Percentiles rank a stretch among this genome's conserved stretches.
Conservation (phyloP, 129 eudicot genomes). For the Tagetes patula region DNA sequence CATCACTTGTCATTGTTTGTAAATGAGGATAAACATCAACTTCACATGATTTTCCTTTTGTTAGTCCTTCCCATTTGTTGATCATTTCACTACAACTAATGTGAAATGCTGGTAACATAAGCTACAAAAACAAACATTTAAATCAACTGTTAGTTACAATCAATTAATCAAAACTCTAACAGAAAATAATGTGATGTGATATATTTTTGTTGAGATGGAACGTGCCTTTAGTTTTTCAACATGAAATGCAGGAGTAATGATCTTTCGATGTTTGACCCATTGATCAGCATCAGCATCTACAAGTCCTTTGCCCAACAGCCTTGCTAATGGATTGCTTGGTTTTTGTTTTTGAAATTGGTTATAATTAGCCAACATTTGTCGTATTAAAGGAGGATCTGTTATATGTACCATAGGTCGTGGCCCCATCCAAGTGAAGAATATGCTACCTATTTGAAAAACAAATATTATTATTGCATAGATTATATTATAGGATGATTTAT, state of each 20-base stretch:
- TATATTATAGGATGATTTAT: no score
- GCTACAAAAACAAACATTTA: constrained; percentile 3
- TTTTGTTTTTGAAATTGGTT: constrained; percentile 19
- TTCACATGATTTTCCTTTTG: constrained; percentile 16
- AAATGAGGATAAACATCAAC: constrained; percentile 25
- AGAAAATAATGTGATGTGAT: no score
- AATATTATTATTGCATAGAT: neutral
- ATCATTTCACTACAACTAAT: constrained; percentile 27
- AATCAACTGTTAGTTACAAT: neutral
- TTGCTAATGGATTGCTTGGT: constrained; percentile 29
- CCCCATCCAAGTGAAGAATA: constrained; percentile 25
- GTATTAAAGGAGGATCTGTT: constrained; percentile 10
- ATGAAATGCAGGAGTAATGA: constrained; percentile 34
- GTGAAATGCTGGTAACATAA: constrained; percentile 24
- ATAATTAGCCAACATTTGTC: constrained; percentile 16
- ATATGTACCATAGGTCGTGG: constrained; percentile 14
- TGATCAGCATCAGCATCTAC: constrained; percentile 28
- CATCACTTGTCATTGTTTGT: constrained; percentile 24
- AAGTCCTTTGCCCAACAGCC: constrained; percentile 22
- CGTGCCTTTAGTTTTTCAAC: constrained; percentile 21
- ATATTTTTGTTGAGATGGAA: no score
- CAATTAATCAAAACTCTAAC: neutral
- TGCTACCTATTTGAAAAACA: neutral
- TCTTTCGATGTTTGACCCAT: constrained; percentile 37
- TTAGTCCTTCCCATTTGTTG: constrained; percentile 22